Evolutionary conservation across 352 stramenopile species (phyloP), one percentile per base, ranked within the genome.

Genomic region (Pythium sp.): DNA sequence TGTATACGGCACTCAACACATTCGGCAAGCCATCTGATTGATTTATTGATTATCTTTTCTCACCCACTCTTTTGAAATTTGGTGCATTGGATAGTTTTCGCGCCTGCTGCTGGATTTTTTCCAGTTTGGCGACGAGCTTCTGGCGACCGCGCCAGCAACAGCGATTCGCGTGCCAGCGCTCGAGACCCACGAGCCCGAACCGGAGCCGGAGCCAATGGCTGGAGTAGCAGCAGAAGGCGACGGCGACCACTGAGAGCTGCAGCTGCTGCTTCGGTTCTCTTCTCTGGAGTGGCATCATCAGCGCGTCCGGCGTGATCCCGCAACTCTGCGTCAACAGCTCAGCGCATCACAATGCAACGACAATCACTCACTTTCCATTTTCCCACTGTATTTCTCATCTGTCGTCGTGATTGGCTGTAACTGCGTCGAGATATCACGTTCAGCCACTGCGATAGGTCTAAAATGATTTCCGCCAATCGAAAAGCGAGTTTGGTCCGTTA

Each of bases 31-130:
- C 12, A 18, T 20, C 38, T 14, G 38, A 20, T 46, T 46, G 12
- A 46, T 46, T 46, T 26, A 14, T 47, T 12, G 41, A 54, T 54
- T 22, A 20, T 4, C 8, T 26, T 41, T 60, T 26, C 55, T 60
- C 55, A 46, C 55, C 55, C 55, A 60, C 55, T 60, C 55, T 15
- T 34, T 26, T 12, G 30, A 60, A 60, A 60, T 28, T 43, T 41
- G 24, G 14, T 30, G 32, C 24, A 49, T 8, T 34, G 15, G 20
- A 20, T 36, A 69, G 54, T 67, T 73, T 53, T 73, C 62, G 54
- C 64, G 57, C n/a, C 3, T 65, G 38, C 24, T 67, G 8, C 24
- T 61, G 53, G 46, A 65, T 20, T 63, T 72, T 43, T 62, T 62
- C 36, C 34, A 60, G 38, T 58, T 46, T 59, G 36, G 65, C n/a